phyloP scores from a whole-genome alignment of 768 basidiomycete genomes.

The Hortiboletus campestris region DNA sequence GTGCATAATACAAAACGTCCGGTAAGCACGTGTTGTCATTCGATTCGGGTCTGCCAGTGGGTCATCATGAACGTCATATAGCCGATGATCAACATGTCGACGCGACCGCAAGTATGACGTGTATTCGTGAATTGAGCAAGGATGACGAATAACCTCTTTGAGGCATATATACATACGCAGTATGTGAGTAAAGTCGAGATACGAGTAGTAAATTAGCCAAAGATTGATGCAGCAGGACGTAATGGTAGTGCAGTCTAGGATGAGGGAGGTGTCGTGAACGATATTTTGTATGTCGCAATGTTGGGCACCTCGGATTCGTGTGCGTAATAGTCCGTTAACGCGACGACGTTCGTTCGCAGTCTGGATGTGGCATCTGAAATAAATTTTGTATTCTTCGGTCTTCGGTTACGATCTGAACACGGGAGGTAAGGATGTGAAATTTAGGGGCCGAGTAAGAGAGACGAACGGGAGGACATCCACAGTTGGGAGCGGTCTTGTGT shows the following conservation, averaged over 20 bases:
- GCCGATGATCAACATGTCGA: conserved; percentile 23
- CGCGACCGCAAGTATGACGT: conserved; percentile 17
- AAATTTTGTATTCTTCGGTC: conserved; percentile 36
- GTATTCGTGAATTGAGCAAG: background rate
- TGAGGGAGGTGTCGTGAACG: background rate
- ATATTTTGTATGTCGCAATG: background rate
- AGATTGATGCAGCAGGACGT: conserved; percentile 8
- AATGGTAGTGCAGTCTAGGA: conserved; percentile 16
- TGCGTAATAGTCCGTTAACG: conserved; percentile 9
- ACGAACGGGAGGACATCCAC: conserved; percentile 31
- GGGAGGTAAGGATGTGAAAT: background rate
- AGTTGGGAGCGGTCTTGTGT: conserved; percentile 36
- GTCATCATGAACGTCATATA: conserved; percentile 4
- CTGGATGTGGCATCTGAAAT: conserved; percentile 35
- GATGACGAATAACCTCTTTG: background rate
- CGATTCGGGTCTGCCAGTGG: background rate
- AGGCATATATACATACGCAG: conserved; percentile 14
- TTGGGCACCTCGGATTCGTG: background rate
- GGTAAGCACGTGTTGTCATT: conserved; percentile 15
- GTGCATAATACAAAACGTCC: conserved; percentile 4
- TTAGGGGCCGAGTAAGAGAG: conserved; percentile 11
- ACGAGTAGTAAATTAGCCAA: conserved; percentile 17
- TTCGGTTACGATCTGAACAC: conserved; percentile 33
- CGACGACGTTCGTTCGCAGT: conserved; percentile 25
- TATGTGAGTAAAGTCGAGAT: conserved; percentile 11